Percentiles rank a stretch among this genome's conserved stretches.
Evolutionary conservation across 2,329 filamentous ascomycete species (phyloP).

Genomic region (Microdochium paspali): DNA sequence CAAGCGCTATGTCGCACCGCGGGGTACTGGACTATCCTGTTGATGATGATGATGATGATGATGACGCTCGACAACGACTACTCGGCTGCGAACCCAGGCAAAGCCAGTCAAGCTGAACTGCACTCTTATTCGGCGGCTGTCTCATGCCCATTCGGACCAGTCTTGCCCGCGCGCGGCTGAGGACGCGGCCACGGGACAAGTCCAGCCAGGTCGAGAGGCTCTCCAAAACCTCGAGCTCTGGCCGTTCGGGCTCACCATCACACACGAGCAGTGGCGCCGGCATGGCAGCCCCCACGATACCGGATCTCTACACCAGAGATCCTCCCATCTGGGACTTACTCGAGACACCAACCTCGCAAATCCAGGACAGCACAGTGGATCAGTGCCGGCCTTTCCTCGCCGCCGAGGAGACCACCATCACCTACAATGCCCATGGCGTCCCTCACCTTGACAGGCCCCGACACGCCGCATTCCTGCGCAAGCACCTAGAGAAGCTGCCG

Average conservation of each 20-base stretch:
- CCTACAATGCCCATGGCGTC: constrained; percentile 62
- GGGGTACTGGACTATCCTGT: too few species aligned
- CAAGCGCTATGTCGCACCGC: too few species aligned
- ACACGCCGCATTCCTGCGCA: constrained; percentile 54
- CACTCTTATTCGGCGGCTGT: constrained; percentile 3
- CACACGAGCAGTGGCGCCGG: too few species aligned
- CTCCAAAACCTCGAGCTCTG: too few species aligned
- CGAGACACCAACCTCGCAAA: constrained; percentile 55
- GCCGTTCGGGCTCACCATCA: too few species aligned
- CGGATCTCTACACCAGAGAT: constrained; percentile 40
- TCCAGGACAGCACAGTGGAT: constrained; percentile 60
- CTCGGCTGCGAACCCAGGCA: too few species aligned
- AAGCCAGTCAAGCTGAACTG: neutral
- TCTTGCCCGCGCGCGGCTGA: constrained; percentile 18
- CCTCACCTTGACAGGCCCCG: constrained; percentile 59
- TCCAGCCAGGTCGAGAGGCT: too few species aligned
- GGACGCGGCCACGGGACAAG: constrained; percentile 10
- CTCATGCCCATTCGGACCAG: constrained; percentile 19
- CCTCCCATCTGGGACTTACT: constrained; percentile 59
- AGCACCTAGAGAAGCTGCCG: constrained; percentile 53
- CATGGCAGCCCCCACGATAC: constrained; percentile 5
- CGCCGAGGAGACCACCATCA: constrained; percentile 35
- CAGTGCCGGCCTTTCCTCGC: constrained; percentile 61
- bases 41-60: neutral
- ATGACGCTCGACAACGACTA: neutral